Conservation (phyloP, 1,284 basidiomycete genomes). For the Phlebopus sp. region DNA sequence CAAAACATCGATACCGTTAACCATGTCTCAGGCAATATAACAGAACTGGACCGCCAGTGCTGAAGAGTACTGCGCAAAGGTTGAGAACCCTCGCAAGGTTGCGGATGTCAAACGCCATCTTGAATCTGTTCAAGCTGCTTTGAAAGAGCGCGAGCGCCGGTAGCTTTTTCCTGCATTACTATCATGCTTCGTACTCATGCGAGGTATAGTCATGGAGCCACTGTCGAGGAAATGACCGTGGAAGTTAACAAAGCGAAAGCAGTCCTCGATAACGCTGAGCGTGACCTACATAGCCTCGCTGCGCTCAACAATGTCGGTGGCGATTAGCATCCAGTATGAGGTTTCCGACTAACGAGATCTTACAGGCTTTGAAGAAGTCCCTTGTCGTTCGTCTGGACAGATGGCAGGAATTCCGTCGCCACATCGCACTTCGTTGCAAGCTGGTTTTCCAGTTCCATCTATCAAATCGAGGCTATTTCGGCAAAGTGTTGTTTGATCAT, state of each 20-base stretch:
- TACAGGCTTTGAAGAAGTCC: constrained; percentile 61
- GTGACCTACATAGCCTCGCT: constrained; percentile 61
- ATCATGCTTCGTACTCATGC: constrained; percentile 4
- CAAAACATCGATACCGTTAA: neutral
- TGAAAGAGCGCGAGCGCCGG: constrained; percentile 70
- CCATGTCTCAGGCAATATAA: neutral
- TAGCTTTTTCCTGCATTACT: constrained; percentile 30
- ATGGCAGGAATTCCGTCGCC: constrained; percentile 87
- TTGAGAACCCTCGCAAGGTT: constrained; percentile 55
- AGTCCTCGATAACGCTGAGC: constrained; percentile 54
- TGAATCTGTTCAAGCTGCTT: constrained; percentile 60
- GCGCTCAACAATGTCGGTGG: constrained; percentile 57
- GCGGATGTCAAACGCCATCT: constrained; percentile 60
- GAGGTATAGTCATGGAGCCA: constrained; percentile 62
- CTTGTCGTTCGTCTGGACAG: constrained; percentile 62
- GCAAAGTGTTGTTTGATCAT: constrained; percentile 86
- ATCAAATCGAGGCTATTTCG: constrained; percentile 81
- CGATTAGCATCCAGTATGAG: neutral
- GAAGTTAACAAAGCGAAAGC: constrained; percentile 64
- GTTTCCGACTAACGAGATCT: constrained; percentile 6
- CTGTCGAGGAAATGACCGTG: constrained; percentile 72
- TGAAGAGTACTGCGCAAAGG: constrained; percentile 56
- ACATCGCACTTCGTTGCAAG: constrained; percentile 85
- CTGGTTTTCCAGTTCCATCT: constrained; percentile 82
- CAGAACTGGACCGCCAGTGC: constrained; percentile 70